Conservation (phyloP, 768 basidiomycete species). For the Udeniomyces megalosporus region DNA sequence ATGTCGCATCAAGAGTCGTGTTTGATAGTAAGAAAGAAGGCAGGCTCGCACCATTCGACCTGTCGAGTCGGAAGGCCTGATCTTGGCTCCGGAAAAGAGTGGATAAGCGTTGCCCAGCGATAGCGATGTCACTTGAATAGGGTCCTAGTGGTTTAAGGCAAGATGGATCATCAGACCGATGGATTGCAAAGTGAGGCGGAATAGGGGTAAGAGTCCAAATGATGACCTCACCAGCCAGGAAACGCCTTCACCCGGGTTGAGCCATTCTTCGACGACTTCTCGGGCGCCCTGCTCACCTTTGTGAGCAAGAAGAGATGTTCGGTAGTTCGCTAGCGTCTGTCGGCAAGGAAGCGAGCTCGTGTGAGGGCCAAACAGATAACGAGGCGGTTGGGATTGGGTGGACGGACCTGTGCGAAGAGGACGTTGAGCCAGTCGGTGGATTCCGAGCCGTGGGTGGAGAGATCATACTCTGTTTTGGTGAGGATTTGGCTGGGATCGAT, state of each 20-base stretch:
- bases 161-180: not conserved
- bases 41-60: conserved; percentile 28
- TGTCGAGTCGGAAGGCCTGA: conserved; percentile 34
- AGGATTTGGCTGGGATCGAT: conserved; percentile 26
- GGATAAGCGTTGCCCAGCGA: conserved; percentile 52
- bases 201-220: not conserved
- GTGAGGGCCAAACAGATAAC: not conserved
- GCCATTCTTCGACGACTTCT: conserved; percentile 58
- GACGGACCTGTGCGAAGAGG: conserved; percentile 58
- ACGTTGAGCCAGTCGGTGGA: conserved; percentile 84
- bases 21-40: no score
- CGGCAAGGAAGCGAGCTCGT: not conserved
- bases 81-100: conserved; percentile 50
- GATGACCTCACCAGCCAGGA: conserved; percentile 27
- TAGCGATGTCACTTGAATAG: conserved; percentile 69
- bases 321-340: conserved; percentile 42
- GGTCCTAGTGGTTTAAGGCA: conserved; percentile 43
- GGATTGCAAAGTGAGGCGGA: not conserved
- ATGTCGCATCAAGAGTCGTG: no score
- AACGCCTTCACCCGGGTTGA: conserved; percentile 54
- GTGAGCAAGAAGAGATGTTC: conserved; percentile 48
- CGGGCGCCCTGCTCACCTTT: conserved; percentile 75
- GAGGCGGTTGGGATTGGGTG: not conserved
- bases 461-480: conserved; percentile 30
- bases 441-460: conserved; percentile 39